phyloP scores from a whole-genome alignment of 1,284 basidiomycete species.

The Sporisorium iseilematis-ciliati region DNA sequence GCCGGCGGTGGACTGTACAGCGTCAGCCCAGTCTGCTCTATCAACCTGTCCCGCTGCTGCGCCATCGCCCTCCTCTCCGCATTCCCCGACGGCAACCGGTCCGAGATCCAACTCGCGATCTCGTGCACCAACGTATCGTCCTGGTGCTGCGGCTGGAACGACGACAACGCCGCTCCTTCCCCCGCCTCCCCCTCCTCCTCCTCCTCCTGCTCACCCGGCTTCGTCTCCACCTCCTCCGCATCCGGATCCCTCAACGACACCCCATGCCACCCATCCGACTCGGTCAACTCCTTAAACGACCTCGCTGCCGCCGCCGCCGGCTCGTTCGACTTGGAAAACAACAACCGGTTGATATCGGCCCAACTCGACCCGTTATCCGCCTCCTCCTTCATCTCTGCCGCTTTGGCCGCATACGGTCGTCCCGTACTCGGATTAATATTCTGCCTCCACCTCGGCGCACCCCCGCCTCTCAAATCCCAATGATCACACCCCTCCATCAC shows the following conservation, averaged over 20 bases:
- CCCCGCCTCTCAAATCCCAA: constrained; percentile 91
- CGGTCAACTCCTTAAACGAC: constrained; percentile 32
- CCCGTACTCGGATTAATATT: constrained; percentile 64
- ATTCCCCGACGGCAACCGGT: constrained; percentile 59
- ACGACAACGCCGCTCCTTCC: constrained; percentile 24
- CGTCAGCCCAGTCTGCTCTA: constrained; percentile 32
- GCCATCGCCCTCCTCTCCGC: constrained; percentile 55
- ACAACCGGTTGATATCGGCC: constrained; percentile 61
- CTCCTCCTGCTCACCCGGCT: constrained; percentile 20
- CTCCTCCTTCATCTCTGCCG: constrained; percentile 23
- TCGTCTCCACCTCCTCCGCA: constrained; percentile 1
- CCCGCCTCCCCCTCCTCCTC: constrained; percentile 22
- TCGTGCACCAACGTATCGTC: constrained; percentile 57
- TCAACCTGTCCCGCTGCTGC: constrained; percentile 31
- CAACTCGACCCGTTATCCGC: constrained; percentile 40
- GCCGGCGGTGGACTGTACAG: constrained; percentile 17
- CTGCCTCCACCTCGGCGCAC: constrained; percentile 70
- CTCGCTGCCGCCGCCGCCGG: not conserved
- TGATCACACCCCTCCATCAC: constrained; percentile 92
- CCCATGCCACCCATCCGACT: constrained; percentile 40
- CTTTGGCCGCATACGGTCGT: constrained; percentile 44
- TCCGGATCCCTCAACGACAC: constrained; percentile 44
- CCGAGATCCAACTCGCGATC: constrained; percentile 64
- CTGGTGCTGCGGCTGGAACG: constrained; percentile 42
- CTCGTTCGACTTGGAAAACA: constrained; percentile 45